These are phyloP conservation scores for Discostella pseudostelligera DNA, from an alignment of 108 stramenopile species.

Conservation along the genomic window DNA sequence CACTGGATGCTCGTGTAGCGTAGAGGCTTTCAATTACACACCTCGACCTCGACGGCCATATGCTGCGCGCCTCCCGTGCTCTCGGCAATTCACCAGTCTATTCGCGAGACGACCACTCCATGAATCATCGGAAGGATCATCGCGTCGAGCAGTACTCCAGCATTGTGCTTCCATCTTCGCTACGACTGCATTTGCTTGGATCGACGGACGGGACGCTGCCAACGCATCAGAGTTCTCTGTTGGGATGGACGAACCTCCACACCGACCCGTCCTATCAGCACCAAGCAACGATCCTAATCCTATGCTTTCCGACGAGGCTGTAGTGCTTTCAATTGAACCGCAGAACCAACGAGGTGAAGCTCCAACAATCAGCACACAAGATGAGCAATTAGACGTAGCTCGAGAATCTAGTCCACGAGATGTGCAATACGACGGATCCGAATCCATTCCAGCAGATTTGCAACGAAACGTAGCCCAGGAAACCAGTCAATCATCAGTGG, in stretches of 20 bases:
- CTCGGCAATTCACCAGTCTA: too few species aligned
- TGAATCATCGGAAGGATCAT: background rate
- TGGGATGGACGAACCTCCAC: background rate
- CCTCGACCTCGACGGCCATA: too few species aligned
- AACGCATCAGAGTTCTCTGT: background rate
- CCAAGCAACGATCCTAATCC: background rate
- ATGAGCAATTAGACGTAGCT: too few species aligned
- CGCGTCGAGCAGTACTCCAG: background rate
- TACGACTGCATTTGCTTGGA: background rate
- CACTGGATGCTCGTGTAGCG: too few species aligned
- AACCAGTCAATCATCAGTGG: background rate
- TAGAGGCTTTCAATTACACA: too few species aligned
- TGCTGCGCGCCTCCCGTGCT: too few species aligned
- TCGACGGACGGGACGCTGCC: background rate
- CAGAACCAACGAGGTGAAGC: too few species aligned
- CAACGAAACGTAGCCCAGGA: background rate
- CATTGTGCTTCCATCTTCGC: background rate
- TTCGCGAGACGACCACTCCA: too few species aligned
- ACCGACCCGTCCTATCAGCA: too few species aligned
- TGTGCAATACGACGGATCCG: background rate
- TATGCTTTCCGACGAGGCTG: background rate
- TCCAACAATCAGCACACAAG: too few species aligned
- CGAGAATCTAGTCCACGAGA: too few species aligned
- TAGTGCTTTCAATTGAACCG: background rate
- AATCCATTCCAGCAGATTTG: background rate